Evolutionary conservation across 2,329 filamentous ascomycete genomes (phyloP), one percentile per base, ranked within the genome.

Genomic region (Mycosphaerelloides madeirae): DNA sequence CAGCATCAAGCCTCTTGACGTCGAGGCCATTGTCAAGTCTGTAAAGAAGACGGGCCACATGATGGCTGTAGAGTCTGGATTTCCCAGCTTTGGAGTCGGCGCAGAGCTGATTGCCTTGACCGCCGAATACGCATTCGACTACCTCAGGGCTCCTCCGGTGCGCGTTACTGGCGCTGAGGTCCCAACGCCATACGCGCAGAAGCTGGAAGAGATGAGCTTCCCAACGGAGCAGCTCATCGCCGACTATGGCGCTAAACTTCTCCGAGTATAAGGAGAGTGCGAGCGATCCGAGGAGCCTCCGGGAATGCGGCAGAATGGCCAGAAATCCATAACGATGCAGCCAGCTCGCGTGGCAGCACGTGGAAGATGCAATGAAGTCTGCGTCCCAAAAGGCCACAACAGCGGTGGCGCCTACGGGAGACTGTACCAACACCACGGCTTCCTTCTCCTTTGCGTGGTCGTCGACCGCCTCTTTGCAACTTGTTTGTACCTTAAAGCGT

Each of bases 41-140:
- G 84, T 98, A 67, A 97, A 98, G 86, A 98, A 98, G 84, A 98
- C 93, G 14, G 85, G 87, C 68, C 86, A 85, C 64, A 81, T 98
- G 52, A 79, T 98, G 68, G 83, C 82, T 32, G 88, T 98, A 58
- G 91, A 97, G 74, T 96, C 89, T 45, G 93, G 91, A 55, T 98
- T 90, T 81, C 93, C 93, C 53, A 87, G 87, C 63, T 98, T 90
- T 66, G 93, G 93, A 67, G 88, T 98, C 58, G 80, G 84, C 48
- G 80, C 91, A 46, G 93, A 98, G 75, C 89, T 98, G 61, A 80
- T 98, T 53, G 93, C 93, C 48, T 77, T 96, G 49, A 84, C 88
- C 53, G 95, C 95, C 85, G 93, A 98, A 74, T 98, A 97, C 70
- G 90, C 81, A 53, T 98, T 97, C 66, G 93, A 98, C 75, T 97